A percentile compares a stretch with the other conserved stretches of the same genome.
Evolutionary conservation across 2,329 filamentous ascomycete genomes (phyloP).

Genomic region (Chalaropsis thielavioides): DNA sequence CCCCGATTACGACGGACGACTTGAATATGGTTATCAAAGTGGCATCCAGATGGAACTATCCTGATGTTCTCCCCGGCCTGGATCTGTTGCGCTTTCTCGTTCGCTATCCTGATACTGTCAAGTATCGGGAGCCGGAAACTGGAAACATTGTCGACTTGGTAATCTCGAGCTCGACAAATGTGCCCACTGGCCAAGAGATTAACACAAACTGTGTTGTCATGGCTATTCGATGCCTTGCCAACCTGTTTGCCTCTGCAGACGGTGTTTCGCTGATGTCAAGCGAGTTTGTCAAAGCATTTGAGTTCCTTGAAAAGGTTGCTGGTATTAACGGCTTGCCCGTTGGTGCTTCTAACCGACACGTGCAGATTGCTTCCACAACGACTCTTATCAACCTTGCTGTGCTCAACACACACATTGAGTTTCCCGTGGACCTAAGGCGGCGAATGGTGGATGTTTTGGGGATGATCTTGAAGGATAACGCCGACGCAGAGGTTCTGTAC

Average conservation of each 20-base stretch:
- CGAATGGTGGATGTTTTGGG: slow-evolving; percentile 47
- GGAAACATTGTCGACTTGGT: slow-evolving; percentile 46
- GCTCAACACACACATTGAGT: slow-evolving; percentile 29
- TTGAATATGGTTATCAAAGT: slow-evolving; percentile 56
- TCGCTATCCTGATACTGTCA: slow-evolving; percentile 51
- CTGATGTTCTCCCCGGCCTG: slow-evolving; percentile 66
- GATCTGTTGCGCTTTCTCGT: slow-evolving; percentile 78
- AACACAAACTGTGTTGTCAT: slow-evolving; percentile 80
- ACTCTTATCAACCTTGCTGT: slow-evolving; percentile 76
- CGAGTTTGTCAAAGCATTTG: slow-evolving; percentile 41
- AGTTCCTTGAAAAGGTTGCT: slow-evolving; percentile 48
- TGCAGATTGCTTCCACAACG: slow-evolving; percentile 70
- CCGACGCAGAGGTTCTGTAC: slow-evolving; percentile 71
- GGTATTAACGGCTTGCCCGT: slow-evolving; percentile 35
- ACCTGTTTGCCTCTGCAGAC: slow-evolving; percentile 62
- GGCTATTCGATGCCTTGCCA: slow-evolving; percentile 63
- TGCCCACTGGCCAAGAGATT: slow-evolving; percentile 39
- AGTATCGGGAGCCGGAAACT: slow-evolving; percentile 37
- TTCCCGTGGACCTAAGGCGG: slow-evolving; percentile 28
- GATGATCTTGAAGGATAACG: slow-evolving; percentile 48
- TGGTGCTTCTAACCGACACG: slow-evolving; percentile 54
- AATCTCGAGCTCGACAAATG: slow-evolving; percentile 26
- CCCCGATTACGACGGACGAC: slow-evolving; percentile 35
- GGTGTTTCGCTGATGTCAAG: slow-evolving; percentile 54
- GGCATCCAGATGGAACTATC: slow-evolving; percentile 63